phyloP scores from a whole-genome alignment of 805 yeast species.

The Limtongia smithiae region DNA sequence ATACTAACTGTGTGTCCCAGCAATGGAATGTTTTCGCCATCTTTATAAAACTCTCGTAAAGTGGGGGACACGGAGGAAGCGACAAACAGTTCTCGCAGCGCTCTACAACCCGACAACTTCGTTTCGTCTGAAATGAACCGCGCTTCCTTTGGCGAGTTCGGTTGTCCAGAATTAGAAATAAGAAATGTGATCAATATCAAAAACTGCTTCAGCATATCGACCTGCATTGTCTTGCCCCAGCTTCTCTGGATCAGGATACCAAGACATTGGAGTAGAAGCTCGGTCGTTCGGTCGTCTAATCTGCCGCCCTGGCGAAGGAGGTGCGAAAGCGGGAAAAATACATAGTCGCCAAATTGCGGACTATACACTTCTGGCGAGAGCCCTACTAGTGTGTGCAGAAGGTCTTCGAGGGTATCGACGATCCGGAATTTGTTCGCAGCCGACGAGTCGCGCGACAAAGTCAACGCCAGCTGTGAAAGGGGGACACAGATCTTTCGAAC shows the following conservation, averaged over 20 bases:
- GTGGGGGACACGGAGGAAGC: slow-evolving; percentile 25
- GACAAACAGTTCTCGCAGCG: slow-evolving; percentile 28
- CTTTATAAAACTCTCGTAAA: slow-evolving; percentile 34
- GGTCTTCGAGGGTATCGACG: slow-evolving; percentile 22
- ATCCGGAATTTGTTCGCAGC: slow-evolving; percentile 18
- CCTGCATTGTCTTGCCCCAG: slow-evolving; percentile 47
- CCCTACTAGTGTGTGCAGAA: slow-evolving; percentile 14
- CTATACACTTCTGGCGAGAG: slow-evolving; percentile 17
- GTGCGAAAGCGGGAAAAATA: slow-evolving; percentile 58
- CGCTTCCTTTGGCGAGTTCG: slow-evolving; percentile 37
- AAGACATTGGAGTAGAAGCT: slow-evolving; percentile 46
- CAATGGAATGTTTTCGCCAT: slow-evolving; percentile 42
- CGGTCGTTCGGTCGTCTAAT: slow-evolving; percentile 48
- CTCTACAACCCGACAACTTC: slow-evolving; percentile 30
- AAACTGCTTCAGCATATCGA: slow-evolving; percentile 44
- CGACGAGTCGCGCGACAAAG: slow-evolving; percentile 8
- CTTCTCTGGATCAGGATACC: slow-evolving; percentile 44
- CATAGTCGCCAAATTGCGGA: slow-evolving; percentile 51
- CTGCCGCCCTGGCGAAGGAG: slow-evolving; percentile 46
- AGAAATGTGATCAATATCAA: slow-evolving; percentile 47
- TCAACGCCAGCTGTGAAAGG: slow-evolving; percentile 16
- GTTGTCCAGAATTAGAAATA: slow-evolving; percentile 45
- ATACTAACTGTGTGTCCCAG: slow-evolving; percentile 50
- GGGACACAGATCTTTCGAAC: slow-evolving; percentile 21
- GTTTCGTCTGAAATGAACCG: slow-evolving; percentile 38